A percentile compares a stretch with the other conserved stretches of the same genome.
Conservation (phyloP, 208 protist species). For the Acanthamoeba divionensis region DNA sequence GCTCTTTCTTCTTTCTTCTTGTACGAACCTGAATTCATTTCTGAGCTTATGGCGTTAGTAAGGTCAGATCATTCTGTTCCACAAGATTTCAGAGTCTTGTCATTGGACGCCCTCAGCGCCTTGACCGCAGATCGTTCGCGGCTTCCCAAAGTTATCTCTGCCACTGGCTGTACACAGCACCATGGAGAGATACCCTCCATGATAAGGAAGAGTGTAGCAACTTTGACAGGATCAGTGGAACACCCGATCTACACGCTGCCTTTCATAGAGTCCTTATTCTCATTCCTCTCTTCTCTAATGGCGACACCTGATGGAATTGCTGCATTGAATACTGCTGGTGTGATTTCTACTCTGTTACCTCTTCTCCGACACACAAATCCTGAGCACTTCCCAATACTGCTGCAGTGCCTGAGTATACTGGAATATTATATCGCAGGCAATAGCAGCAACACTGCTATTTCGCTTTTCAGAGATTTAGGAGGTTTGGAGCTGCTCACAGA, state of each 20-base stretch:
- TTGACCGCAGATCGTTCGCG: conserved; percentile 14
- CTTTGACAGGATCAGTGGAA: conserved; percentile 22
- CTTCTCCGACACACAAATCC: conserved; percentile 8
- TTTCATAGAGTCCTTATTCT: conserved; percentile 37
- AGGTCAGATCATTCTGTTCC: not conserved
- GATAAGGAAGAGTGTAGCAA: conserved; percentile 10
- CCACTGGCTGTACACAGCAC: conserved; percentile 37
- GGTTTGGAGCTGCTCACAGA: conserved; percentile 32
- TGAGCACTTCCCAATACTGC: not conserved
- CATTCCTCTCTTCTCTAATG: conserved; percentile 24
- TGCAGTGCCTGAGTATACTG: conserved; percentile 45
- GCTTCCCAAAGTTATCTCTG: conserved; percentile 32
- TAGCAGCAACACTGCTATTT: not conserved
- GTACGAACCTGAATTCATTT: conserved; percentile 46
- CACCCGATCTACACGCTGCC: conserved; percentile 45
- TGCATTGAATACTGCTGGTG: conserved; percentile 17
- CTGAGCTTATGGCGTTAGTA: conserved; percentile 42
- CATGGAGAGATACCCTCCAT: conserved; percentile 46
- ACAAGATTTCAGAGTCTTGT: conserved; percentile 12
- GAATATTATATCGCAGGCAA: conserved; percentile 17
- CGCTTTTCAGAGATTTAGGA: conserved; percentile 37
- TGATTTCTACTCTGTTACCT: conserved; percentile 32
- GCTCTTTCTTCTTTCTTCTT: conserved; percentile 36
- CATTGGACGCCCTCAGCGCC: conserved; percentile 21
- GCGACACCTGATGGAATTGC: conserved; percentile 44